Percentiles rank a stretch among this genome's conserved stretches.
Evolutionary conservation across 192 early-diverging fungal species (phyloP).

Genomic region (Rhizophlyctis rosea): DNA sequence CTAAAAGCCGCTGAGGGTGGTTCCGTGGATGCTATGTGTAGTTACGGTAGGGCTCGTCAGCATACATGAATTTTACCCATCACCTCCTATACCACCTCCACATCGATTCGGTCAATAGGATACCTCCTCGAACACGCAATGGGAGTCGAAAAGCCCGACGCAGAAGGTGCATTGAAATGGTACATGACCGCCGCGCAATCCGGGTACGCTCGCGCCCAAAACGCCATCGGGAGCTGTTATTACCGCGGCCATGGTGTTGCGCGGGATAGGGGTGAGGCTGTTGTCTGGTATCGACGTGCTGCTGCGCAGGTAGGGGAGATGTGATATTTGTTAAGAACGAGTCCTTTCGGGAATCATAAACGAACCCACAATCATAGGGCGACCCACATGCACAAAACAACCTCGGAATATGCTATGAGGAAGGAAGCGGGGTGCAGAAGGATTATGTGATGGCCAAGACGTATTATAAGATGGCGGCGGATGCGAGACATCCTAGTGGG

Average conservation of each 20-base stretch:
- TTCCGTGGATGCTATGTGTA: conserved; percentile 38
- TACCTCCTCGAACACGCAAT: conserved; percentile 40
- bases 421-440: conserved; percentile 46
- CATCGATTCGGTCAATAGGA: conserved; percentile 19
- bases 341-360: too few relatives aligned
- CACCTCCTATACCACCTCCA: not conserved
- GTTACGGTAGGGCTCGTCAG: too few relatives aligned
- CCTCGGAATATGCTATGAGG: conserved; percentile 57
- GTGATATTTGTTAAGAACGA: too few relatives aligned
- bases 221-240: conserved; percentile 43
- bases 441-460: conserved; percentile 47
- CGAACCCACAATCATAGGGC: too few relatives aligned
- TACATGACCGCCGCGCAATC: conserved; percentile 32
- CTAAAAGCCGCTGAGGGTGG: conserved; percentile 40
- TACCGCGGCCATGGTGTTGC: conserved; percentile 47
- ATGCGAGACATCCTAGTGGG: conserved; percentile 40
- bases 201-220: conserved; percentile 38
- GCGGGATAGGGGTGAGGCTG: conserved; percentile 42
- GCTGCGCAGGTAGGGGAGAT: too few relatives aligned
- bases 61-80: too few relatives aligned
- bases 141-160: conserved; percentile 29
- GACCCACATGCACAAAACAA: conserved; percentile 48
- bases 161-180: conserved; percentile 34
- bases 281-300: conserved; percentile 38
- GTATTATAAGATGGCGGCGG: conserved; percentile 45